Conservation (phyloP, 257 asterid species). For the Solanum verrucosum region DNA sequence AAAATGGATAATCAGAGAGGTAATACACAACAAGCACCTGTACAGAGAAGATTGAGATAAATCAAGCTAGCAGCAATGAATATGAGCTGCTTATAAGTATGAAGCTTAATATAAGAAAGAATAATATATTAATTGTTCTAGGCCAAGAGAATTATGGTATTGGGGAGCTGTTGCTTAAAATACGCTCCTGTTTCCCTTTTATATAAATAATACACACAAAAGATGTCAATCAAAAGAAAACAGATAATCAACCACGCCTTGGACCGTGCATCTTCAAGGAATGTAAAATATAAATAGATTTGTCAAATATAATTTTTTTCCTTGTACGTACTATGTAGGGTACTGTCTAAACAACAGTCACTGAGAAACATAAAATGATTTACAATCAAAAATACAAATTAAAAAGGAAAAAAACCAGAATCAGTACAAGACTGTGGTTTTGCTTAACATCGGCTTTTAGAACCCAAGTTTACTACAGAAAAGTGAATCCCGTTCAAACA, state of each 20-base stretch:
- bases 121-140: background rate
- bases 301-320: background rate
- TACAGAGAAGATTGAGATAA: background rate
- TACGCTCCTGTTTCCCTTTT: background rate
- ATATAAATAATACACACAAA: background rate
- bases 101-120: background rate
- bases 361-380: background rate
- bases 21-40: background rate
- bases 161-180: background rate
- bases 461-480: background rate
- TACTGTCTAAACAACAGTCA: background rate
- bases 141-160: background rate
- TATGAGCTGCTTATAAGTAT: background rate
- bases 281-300: background rate
- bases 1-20: background rate
- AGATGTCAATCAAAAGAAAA: background rate
- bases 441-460: background rate
- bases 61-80: background rate
- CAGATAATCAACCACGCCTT: background rate
- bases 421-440: background rate
- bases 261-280: background rate
- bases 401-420: background rate
- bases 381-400: background rate
- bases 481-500: background rate
- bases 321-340: background rate